These are phyloP conservation scores for Leptographium wingfieldii DNA, from an alignment of 2,329 filamentous ascomycete species.

Conservation along the genomic window DNA sequence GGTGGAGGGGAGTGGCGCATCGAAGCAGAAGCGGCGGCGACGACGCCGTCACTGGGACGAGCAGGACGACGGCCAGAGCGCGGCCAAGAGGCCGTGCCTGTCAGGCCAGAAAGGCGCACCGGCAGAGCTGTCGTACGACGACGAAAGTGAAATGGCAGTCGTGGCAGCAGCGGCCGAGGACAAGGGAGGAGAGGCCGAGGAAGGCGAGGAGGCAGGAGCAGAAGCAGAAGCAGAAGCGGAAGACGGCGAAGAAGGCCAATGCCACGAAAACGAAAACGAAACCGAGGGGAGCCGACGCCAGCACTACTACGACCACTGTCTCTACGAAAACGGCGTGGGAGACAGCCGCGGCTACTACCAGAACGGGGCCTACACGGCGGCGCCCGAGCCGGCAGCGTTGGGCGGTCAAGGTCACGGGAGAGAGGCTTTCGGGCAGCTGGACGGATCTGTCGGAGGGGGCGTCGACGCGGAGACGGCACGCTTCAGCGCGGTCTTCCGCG, in stretches of 20 bases:
- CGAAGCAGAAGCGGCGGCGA: conserved; percentile 19
- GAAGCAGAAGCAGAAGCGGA: neutral
- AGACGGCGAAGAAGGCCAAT: neutral
- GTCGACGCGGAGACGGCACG: conserved; percentile 14
- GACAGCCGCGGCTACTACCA: conserved; percentile 55
- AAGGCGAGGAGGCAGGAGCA: conserved; percentile 10
- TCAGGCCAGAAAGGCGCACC: conserved; percentile 5
- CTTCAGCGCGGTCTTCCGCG: conserved; percentile 55
- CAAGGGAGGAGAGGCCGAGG: neutral
- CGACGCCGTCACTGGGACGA: conserved; percentile 13
- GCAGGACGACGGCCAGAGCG: conserved; percentile 5
- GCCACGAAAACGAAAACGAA: neutral
- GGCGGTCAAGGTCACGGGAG: too few relatives aligned
- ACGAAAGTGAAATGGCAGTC: conserved; percentile 7
- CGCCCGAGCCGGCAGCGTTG: conserved; percentile 25
- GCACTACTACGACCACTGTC: conserved; percentile 21
- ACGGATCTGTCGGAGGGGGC: neutral
- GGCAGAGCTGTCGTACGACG: conserved; percentile 18
- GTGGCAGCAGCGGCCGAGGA: neutral
- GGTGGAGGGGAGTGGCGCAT: conserved; percentile 19
- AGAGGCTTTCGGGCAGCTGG: neutral
- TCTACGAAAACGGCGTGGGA: conserved; percentile 35
- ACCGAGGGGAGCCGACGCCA: conserved; percentile 1
- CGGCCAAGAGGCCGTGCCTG: conserved; percentile 4
- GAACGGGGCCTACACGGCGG: conserved; percentile 67